Conservation (phyloP, 352 stramenopile genomes). For the Stramenopiles sp. region DNA sequence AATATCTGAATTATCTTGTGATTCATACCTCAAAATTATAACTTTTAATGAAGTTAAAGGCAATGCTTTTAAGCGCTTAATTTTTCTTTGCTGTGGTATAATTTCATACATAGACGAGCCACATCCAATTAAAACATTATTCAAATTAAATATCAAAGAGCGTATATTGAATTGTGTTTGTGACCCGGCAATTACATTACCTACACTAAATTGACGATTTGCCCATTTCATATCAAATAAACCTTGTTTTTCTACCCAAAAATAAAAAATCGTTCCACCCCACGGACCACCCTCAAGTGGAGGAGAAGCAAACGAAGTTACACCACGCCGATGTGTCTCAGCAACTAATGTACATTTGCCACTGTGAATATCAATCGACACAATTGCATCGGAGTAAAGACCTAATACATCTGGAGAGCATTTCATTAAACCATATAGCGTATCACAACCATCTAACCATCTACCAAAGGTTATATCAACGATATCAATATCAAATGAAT, state of each 20-base stretch:
- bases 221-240: conserved; percentile 9
- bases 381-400: neutral
- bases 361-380: neutral
- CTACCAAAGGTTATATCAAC: neutral
- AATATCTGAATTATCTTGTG: too few relatives aligned
- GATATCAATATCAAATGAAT: neutral
- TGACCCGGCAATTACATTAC: neutral
- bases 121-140: neutral
- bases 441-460: neutral
- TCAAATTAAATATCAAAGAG: neutral
- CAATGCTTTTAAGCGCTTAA: neutral
- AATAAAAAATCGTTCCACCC: conserved; percentile 6
- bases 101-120: conserved; percentile 1
- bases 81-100: neutral
- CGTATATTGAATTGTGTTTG: neutral
- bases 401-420: neutral
- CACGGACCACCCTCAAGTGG: neutral
- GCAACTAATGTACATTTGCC: neutral
- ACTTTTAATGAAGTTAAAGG: neutral
- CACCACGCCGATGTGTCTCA: neutral
- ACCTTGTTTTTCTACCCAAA: neutral
- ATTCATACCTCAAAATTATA: neutral
- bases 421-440: neutral
- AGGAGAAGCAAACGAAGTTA: neutral
- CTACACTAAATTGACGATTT: neutral